phyloP scores from a whole-genome alignment of 768 basidiomycete genomes.

The Mycena vulgaris region DNA sequence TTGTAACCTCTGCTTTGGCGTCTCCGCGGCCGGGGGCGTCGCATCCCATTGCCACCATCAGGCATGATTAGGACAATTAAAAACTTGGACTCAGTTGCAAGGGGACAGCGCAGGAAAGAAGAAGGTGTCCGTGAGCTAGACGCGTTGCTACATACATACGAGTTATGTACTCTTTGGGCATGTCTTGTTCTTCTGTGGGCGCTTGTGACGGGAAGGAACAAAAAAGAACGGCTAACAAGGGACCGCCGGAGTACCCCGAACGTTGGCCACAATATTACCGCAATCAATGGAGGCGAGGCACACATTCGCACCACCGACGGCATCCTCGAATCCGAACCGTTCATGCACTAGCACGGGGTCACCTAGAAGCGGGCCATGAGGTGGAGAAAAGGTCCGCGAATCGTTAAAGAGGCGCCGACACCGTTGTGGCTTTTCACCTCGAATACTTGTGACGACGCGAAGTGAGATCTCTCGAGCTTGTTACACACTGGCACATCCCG shows the following conservation, averaged over 20 bases:
- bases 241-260: constrained; percentile 1
- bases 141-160: constrained; percentile 15
- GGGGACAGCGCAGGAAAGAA: not conserved
- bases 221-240: not conserved
- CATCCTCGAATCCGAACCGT: too few relatives aligned
- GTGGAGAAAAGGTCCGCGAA: too few relatives aligned
- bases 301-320: too few relatives aligned
- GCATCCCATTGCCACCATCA: not conserved
- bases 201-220: constrained; percentile 13
- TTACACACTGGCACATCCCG: too few relatives aligned
- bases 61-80: not conserved
- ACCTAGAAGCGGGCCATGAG: too few relatives aligned
- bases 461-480: too few relatives aligned
- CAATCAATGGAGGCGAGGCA: too few relatives aligned
- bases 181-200: constrained; percentile 26
- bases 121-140: not conserved
- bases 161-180: constrained; percentile 5
- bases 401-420: too few relatives aligned
- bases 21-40: too few relatives aligned
- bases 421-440: too few relatives aligned
- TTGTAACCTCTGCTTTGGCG: not conserved
- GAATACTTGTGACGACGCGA: too few relatives aligned
- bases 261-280: not conserved
- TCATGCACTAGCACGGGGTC: too few relatives aligned
- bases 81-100: not conserved